Base-by-base conservation (phyloP, 2,329 filamentous ascomycete species). In the Neoascochyta sp. region DNA sequence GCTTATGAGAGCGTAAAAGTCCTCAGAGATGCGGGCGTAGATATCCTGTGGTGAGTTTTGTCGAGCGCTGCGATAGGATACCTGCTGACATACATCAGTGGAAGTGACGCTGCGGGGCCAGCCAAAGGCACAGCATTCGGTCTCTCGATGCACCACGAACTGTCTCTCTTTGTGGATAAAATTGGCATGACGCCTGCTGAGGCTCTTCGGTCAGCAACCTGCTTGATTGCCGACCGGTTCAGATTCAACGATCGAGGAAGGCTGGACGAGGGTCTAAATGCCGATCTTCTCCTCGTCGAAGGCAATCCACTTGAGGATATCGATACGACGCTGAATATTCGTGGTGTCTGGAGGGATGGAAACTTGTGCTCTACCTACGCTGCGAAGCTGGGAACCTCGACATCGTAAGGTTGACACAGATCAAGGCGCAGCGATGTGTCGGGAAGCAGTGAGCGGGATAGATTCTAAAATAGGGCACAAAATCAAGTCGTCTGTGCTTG, bases 51-150 rank as follows among this genome's bases (percentile, higher is more conserved):
- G 65, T 67, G 40, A 27, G 46, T 38, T 25, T 29, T 4, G 3
- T 9, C 10, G 4, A 7, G 10, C n/a, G 22, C 3, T 10, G 16
- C 6, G 7, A 6, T 10, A 7, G 19, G 16, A 11, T 10, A 20
- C 3, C 38, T 3, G 15, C 41, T 47, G 10, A 51, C 29, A 9
- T 4, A 4, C 11, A 4, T 10, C 24, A 66, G 64, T 40, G 67
- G 67, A 9, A 65, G 61, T 20, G 67, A 70, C 23, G 43, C 67
- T 1, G 66, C 66, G 2, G 60, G 61, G 1, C 65, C 65, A 13
- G 66, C 66, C 3, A 45, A 63, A 6, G 67, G 67, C 2, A 70
- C 66, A 0, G 65, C 65, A 1, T 70, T 57, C 36, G 67, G 67
- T 7, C 50, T 69, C 9, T 54, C 60, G 0, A 41, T 63, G 29